Percentiles rank a stretch among this genome's conserved stretches.
Evolutionary conservation across 495 filamentous ascomycete species (phyloP).

Genomic region (Cairneyella variabilis): DNA sequence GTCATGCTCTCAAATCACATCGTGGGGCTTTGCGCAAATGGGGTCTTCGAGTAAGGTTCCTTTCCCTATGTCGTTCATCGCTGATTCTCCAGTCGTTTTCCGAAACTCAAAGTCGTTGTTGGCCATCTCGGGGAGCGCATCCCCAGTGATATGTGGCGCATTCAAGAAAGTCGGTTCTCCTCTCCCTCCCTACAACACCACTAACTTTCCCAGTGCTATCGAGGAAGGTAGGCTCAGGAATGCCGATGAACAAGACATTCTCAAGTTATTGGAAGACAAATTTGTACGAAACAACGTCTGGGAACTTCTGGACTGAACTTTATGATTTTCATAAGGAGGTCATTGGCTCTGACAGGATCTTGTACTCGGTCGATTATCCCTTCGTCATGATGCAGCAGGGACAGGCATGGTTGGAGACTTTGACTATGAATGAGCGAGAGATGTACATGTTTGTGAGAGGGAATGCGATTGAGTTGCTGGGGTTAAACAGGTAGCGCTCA

Average conservation of each 20-base stretch:
- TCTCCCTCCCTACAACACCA: not conserved
- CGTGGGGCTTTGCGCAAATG: not conserved
- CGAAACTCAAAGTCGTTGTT: conserved; percentile 56
- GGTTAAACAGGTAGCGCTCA: not conserved
- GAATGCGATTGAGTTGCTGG: conserved; percentile 44
- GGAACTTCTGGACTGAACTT: conserved; percentile 55
- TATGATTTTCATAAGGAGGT: conserved; percentile 47
- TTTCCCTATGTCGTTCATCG: not conserved
- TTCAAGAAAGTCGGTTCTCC: conserved; percentile 19
- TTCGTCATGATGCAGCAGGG: conserved; percentile 43
- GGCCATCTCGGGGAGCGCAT: conserved; percentile 64
- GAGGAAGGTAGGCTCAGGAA: not conserved
- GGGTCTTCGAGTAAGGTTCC: not conserved
- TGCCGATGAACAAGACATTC: conserved; percentile 40
- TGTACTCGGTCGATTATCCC: conserved; percentile 60
- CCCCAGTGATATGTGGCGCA: conserved; percentile 60
- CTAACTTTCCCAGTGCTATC: not conserved
- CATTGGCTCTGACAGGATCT: conserved; percentile 44
- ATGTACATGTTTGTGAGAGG: conserved; percentile 44
- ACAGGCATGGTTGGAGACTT: conserved; percentile 36
- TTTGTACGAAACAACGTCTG: conserved; percentile 62
- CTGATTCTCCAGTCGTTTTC: conserved; percentile 28
- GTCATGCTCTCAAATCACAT: conserved; percentile 1
- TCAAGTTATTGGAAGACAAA: conserved; percentile 56
- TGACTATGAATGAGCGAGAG: conserved; percentile 28